These are phyloP conservation scores for Raddia guianensis DNA, from an alignment of 176 grass and related monocot species.

Conservation along the genomic window DNA sequence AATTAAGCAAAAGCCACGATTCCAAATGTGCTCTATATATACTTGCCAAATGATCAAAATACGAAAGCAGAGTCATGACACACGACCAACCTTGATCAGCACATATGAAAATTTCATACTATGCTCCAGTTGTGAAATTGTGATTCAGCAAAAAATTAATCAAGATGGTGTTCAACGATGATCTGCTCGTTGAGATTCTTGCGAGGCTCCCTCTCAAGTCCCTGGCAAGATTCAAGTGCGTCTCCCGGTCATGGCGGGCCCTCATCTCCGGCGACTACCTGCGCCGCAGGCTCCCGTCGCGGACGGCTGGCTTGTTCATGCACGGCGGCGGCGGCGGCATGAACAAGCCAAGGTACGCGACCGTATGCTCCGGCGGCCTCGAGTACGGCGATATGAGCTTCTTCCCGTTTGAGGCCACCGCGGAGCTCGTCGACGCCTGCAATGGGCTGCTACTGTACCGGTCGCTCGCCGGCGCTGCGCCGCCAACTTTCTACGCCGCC, in stretches of 20 bases:
- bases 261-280: slow-evolving; percentile 42
- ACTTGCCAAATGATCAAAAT: too few species aligned
- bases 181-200: slow-evolving; percentile 41
- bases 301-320: slow-evolving; percentile 30
- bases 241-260: slow-evolving; percentile 44
- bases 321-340: neutral
- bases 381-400: slow-evolving; percentile 40
- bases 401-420: slow-evolving; percentile 37
- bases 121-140: neutral
- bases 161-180: neutral
- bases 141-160: neutral
- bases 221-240: slow-evolving; percentile 40
- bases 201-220: slow-evolving; percentile 39
- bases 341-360: slow-evolving; percentile 29
- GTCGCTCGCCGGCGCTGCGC: neutral
- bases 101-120: too few species aligned
- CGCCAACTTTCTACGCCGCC: slow-evolving; percentile 30
- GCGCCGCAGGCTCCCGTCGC: slow-evolving; percentile 16
- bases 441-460: slow-evolving; percentile 46
- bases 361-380: neutral
- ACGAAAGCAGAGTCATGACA: too few species aligned
- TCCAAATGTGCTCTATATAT: too few species aligned
- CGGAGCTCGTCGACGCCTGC: slow-evolving; percentile 38
- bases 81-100: neutral
- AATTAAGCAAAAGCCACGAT: too few species aligned